Evolutionary conservation across 495 filamentous ascomycete genomes (phyloP), one percentile per base, ranked within the genome.

Genomic region (Chaetomium tenue): DNA sequence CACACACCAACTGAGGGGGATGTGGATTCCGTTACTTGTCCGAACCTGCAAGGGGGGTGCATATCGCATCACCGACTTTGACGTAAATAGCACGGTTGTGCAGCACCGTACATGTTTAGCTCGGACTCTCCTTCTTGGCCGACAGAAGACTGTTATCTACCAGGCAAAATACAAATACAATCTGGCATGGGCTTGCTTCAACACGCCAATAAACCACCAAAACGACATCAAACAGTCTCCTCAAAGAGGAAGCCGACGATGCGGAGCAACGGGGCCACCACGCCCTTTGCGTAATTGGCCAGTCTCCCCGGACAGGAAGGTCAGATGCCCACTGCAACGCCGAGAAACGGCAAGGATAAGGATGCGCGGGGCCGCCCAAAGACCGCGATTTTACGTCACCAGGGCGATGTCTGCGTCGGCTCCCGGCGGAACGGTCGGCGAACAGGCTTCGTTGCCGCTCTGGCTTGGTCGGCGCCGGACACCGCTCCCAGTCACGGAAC

Each of bases 351-450:
- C 61, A 63, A 42, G 61, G 53, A 52, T 26, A 52, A 23, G 22
- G 48, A 52, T 22, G 9, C 37, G 39, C 40, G 20, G 39, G 7
- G 28, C 42, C 53, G 42, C 22, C 48, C 52, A 18, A 8, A 30
- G 28, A 22, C 61, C 44, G 53, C 44, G 42, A 20, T 63, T 63
- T 63, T 63, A 63, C 61, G 61, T 63, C 61, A 63, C 61, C 44
- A 57, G 16, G 26, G 42, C 44, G 30, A 50, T 28, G 7, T 53
- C 48, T 28, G 46, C 22, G 52, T 50, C 61, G 61, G 61, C 52
- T 63, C 53, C 42, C 26, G 52, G 52, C 61, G 61, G 61, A 25
- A 55, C 60, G 60, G 60, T 28, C 48, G 48, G 57, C 57, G 57
- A 18, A 37, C 40, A 48, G 23, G 30, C 28, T 25, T 40, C 20